These are phyloP conservation scores for Phellopilus nigrolimitatus DNA, from an alignment of 1,284 basidiomycete species.

Conservation along the genomic window DNA sequence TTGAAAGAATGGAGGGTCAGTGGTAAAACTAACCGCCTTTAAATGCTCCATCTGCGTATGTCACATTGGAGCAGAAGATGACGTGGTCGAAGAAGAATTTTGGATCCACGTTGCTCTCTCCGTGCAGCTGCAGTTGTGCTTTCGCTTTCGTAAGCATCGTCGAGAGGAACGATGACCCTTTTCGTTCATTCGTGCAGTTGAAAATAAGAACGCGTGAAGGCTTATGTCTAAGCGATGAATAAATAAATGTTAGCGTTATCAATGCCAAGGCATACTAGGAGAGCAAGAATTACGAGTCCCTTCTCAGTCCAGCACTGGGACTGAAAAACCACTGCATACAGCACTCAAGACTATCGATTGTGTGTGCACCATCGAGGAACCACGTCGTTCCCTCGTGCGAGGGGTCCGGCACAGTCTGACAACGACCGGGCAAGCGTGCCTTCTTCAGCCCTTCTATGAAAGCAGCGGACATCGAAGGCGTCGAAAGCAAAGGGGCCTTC, in stretches of 20 bases:
- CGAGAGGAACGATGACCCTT: slow-evolving; percentile 68
- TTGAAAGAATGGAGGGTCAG: slow-evolving; percentile 20
- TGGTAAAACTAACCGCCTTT: slow-evolving; percentile 71
- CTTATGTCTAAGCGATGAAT: slow-evolving; percentile 20
- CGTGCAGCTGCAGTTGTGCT: slow-evolving; percentile 41
- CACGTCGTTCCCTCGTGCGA: slow-evolving; percentile 53
- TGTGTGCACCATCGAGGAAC: slow-evolving; percentile 97
- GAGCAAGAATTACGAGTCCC: slow-evolving; percentile 14
- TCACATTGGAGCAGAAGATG: slow-evolving; percentile 95
- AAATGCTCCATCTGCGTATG: slow-evolving; percentile 83
- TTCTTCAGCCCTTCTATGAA: slow-evolving; percentile 63
- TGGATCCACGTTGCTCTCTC: slow-evolving; percentile 32
- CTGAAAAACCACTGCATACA: slow-evolving; percentile 85
- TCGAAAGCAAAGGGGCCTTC: slow-evolving; percentile 28
- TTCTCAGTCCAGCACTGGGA: slow-evolving; percentile 37
- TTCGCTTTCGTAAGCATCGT: slow-evolving; percentile 49
- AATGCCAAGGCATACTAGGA: background rate
- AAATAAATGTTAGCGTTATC: background rate
- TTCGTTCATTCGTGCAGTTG: slow-evolving; percentile 93
- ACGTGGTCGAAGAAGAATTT: slow-evolving; percentile 73
- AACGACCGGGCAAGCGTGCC: slow-evolving; percentile 94
- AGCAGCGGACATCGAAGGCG: slow-evolving; percentile 39
- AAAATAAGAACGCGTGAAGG: slow-evolving; percentile 75
- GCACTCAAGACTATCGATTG: slow-evolving; percentile 82
- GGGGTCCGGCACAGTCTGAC: slow-evolving; percentile 77